Percentiles rank a stretch among this genome's conserved stretches.
phyloP scores from a whole-genome alignment of 140 eudicot genomes.

The Anethum foeniculum region DNA sequence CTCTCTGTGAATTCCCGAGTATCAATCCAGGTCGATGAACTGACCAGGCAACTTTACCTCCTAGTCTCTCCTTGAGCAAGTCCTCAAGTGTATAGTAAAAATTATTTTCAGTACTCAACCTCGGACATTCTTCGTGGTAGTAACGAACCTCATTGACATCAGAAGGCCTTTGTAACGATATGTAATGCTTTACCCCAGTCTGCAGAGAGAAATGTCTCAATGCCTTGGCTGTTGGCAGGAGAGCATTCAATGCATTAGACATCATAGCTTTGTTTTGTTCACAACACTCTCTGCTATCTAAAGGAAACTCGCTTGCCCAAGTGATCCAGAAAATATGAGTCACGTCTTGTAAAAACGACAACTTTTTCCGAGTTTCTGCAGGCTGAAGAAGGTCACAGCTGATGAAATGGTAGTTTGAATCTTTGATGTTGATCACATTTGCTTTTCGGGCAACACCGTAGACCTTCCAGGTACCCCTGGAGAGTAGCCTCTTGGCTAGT shows the following conservation, averaged over 20 bases:
- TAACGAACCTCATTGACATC: conserved; percentile 19
- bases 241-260: conserved; percentile 57
- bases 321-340: conserved; percentile 91
- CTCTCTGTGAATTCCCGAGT: conserved; percentile 53
- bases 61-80: conserved; percentile 54
- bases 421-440: conserved; percentile 18
- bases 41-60: conserved; percentile 54
- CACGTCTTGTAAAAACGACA: conserved; percentile 42
- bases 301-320: conserved; percentile 74
- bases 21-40: conserved; percentile 83
- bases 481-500: conserved; percentile 55
- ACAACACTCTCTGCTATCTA: conserved; percentile 64
- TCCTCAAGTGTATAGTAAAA: conserved; percentile 85
- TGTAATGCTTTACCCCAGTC: conserved; percentile 79
- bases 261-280: conserved; percentile 73
- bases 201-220: conserved; percentile 70
- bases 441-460: conserved; percentile 71
- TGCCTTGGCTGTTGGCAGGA: conserved; percentile 48
- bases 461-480: conserved; percentile 58
- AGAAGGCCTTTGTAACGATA: conserved; percentile 39
- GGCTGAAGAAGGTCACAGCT: conserved; percentile 71
- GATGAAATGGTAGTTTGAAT: conserved; percentile 53
- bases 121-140: conserved; percentile 59
- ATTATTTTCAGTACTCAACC: conserved; percentile 37
- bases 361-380: conserved; percentile 39